Evolutionary conservation across 345 rosid species (phyloP), one percentile per base, ranked within the genome.

Genomic region (Gossypium longicalyx): DNA sequence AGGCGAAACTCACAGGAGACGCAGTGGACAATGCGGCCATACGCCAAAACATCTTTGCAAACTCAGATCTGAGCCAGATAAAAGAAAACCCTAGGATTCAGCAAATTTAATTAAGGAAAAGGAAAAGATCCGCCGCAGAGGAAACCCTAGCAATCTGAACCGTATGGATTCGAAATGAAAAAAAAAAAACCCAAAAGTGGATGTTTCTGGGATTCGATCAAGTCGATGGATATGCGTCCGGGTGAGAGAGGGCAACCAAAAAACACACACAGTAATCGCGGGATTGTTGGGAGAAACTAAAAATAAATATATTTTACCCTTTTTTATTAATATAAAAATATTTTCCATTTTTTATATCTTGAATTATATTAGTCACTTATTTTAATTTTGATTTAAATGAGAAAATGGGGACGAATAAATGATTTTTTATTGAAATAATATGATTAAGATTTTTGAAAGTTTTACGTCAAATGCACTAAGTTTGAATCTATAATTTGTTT

Each of bases 21-120:
- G 97, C 92, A 67, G 98, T 86, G 77, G 97, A 89, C 82, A 93
- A 86, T 56, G 95, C 97, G 9, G 95, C 86, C 95, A 93, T 93
- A 58, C 93, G 97, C 98, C 98, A 93, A 80, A 93, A 93, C 98
- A 93, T 93, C 78, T 83, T 87, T 74, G 47, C 78, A 45, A 77
- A 84, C 70, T 81, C 85, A 84, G 88, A 81, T 87, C 89, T 84
- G 75, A 76, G 65, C 12, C 58, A 27, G 58, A 48, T 12, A 61
- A 83, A 81, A 60, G 16, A 61, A 83, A 81, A 74, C 86, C 82
- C 87, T 84, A 84, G 69, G 23, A 61, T 48, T 27, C 41, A 38
- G 38, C 9, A 43, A 41, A 70, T 34, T 72, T 9, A 16, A 59
- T 15, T 12, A 41, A 56, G 22, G 2, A 27, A 72, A 72, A 45